These are phyloP conservation scores for Magnusiomyces tetraspermus DNA, from an alignment of 1,139 yeast genomes.

Conservation along the genomic window DNA sequence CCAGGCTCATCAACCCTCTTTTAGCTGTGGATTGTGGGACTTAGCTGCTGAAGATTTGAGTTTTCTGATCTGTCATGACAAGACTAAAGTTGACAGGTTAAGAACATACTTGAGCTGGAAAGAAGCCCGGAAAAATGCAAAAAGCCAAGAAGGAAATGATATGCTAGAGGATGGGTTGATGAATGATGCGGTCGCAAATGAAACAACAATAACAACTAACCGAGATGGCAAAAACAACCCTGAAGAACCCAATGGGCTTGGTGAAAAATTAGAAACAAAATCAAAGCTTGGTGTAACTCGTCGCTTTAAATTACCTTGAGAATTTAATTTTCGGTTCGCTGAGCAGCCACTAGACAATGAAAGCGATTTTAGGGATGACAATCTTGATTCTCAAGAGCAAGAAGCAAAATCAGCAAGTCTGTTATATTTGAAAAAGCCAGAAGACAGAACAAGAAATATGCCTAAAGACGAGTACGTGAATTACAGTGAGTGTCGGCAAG, in stretches of 20 bases:
- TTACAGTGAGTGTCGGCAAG: constrained; percentile 98
- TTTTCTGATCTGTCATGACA: constrained; percentile 84
- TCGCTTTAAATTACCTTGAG: constrained; percentile 97
- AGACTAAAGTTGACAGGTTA: constrained; percentile 84
- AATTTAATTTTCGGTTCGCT: constrained; percentile 81
- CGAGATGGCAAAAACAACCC: too few relatives aligned
- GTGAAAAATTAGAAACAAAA: too few relatives aligned
- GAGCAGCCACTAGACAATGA: constrained; percentile 79
- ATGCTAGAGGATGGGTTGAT: constrained; percentile 38
- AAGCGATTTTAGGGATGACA: constrained; percentile 51
- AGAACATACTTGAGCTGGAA: constrained; percentile 94
- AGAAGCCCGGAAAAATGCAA: constrained; percentile 93
- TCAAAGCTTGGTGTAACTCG: too few relatives aligned
- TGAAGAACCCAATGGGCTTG: too few relatives aligned
- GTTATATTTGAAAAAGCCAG: constrained; percentile 83
- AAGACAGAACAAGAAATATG: constrained; percentile 87
- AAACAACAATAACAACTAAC: too few relatives aligned
- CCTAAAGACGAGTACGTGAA: constrained; percentile 95
- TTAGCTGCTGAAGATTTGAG: constrained; percentile 90
- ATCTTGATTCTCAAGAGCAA: constrained; percentile 52
- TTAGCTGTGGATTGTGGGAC: constrained; percentile 69
- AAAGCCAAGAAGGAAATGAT: constrained; percentile 74
- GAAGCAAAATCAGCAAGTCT: constrained; percentile 89
- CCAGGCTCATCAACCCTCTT: constrained; percentile 73
- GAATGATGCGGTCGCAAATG: constrained; percentile 13